A percentile compares a stretch with the other conserved stretches of the same genome.
Conservation (phyloP, 2,329 filamentous ascomycete species). For the Claviceps sp. region DNA sequence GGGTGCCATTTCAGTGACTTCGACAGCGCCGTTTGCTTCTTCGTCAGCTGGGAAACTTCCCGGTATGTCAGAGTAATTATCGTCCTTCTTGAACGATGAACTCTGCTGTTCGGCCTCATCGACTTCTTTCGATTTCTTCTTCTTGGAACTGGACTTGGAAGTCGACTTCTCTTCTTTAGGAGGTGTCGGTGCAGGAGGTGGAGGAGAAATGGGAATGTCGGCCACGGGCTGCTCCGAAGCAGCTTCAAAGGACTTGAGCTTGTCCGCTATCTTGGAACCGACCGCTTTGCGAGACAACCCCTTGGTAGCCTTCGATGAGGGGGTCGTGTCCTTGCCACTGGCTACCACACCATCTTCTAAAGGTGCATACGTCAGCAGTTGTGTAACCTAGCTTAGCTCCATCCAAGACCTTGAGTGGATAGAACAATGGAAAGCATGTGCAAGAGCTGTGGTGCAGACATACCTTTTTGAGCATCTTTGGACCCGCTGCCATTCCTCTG, state of each 20-base stretch:
- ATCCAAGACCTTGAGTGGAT: constrained; percentile 11
- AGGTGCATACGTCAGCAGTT: constrained; percentile 35
- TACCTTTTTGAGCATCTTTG: constrained; percentile 32
- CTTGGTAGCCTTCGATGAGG: constrained; percentile 22
- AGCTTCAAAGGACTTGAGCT: constrained; percentile 42
- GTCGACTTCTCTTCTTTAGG: constrained; percentile 11
- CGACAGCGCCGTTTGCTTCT: constrained; percentile 35
- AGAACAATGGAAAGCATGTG: background rate
- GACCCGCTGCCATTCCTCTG: constrained; percentile 26
- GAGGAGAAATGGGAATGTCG: constrained; percentile 19
- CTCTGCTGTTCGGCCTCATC: constrained; percentile 18
- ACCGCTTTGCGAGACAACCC: constrained; percentile 32
- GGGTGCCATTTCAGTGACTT: constrained; percentile 36
- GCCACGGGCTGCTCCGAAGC: constrained; percentile 22
- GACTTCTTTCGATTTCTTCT: constrained; percentile 24
- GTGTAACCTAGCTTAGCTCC: constrained; percentile 26
- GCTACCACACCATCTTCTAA: constrained; percentile 27
- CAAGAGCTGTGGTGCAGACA: constrained; percentile 9
- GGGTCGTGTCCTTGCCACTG: constrained; percentile 25
- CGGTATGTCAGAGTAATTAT: constrained; percentile 17
- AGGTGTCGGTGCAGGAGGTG: constrained; percentile 23
- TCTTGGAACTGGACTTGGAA: constrained; percentile 28
- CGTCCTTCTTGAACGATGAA: constrained; percentile 20
- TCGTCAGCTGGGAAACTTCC: constrained; percentile 45
- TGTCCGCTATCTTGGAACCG: constrained; percentile 41